Evolutionary conservation across 2,329 filamentous ascomycete species (phyloP).

Genomic region (Aspergillus unguis): DNA sequence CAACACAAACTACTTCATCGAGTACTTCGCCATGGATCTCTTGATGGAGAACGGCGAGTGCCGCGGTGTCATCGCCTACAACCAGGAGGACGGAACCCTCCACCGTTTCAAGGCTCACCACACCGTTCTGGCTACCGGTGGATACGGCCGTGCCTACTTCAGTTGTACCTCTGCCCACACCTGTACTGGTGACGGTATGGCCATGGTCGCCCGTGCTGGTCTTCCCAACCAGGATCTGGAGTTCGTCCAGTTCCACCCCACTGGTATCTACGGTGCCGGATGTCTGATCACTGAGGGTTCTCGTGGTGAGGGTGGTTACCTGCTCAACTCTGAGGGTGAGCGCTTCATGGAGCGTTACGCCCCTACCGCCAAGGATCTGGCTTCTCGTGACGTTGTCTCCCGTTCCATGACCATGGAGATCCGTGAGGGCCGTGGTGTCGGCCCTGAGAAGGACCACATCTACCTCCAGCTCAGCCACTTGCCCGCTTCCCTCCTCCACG

Average conservation of each 20-base stretch:
- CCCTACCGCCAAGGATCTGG: conserved; percentile 95
- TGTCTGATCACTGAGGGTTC: conserved; percentile 97
- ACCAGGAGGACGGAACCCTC: conserved; percentile 96
- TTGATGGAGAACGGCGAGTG: conserved; percentile 98
- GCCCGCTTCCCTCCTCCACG: conserved; percentile 84
- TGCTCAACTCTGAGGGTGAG: conserved; percentile 96
- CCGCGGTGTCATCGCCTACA: conserved; percentile 94
- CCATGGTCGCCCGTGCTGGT: conserved; percentile 96
- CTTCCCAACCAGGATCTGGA: conserved; percentile 98
- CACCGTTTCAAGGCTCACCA: conserved; percentile 96
- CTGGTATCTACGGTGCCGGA: conserved; percentile 96
- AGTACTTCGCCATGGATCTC: conserved; percentile 95
- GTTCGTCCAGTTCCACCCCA: conserved; percentile 99
- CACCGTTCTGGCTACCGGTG: conserved; percentile 94
- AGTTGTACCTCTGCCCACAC: conserved; percentile 97
- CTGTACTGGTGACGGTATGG: conserved; percentile 98
- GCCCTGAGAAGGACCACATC: conserved; percentile 96
- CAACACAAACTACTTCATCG: conserved; percentile 99
- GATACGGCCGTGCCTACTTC: conserved; percentile 98
- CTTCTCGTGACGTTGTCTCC: conserved; percentile 91
- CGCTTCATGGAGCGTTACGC: conserved; percentile 99
- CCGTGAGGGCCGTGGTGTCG: conserved; percentile 93
- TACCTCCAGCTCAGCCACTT: conserved; percentile 97
- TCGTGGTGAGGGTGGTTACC: conserved; percentile 95
- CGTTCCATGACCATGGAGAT: conserved; percentile 99